Percentiles rank a stretch among this genome's conserved stretches.
These are phyloP conservation scores for Puccinia sorghi DNA, from an alignment of 1,284 basidiomycete genomes.

Conservation along the genomic window DNA sequence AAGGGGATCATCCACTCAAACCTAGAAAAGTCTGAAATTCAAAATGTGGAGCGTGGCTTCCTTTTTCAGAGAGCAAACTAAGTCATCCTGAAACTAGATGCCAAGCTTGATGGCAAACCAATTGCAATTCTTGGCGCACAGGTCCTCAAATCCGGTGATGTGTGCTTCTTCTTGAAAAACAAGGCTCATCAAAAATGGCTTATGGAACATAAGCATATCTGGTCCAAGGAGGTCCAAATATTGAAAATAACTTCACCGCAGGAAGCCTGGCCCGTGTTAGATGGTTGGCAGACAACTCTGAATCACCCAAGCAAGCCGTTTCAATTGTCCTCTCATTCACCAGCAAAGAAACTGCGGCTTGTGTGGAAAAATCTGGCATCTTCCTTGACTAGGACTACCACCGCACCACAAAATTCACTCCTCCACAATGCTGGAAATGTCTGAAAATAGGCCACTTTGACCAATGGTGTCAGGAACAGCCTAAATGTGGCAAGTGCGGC, in stretches of 20 bases:
- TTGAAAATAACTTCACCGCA: background rate
- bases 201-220: too few relatives aligned
- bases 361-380: background rate
- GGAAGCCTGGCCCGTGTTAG: background rate
- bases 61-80: background rate
- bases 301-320: background rate
- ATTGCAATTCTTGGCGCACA: background rate
- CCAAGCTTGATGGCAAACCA: background rate
- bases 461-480: background rate
- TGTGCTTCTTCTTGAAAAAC: slow-evolving; percentile 1
- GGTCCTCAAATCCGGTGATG: slow-evolving; percentile 7
- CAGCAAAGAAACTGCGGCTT: background rate
- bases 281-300: background rate
- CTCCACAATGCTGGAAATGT: background rate
- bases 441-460: slow-evolving; percentile 1
- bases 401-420: background rate
- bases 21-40: background rate
- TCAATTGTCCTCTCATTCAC: background rate
- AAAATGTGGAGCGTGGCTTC: background rate
- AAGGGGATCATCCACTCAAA: background rate
- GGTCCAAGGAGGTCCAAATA: background rate
- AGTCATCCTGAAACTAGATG: background rate
- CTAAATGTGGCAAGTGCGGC: background rate
- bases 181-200: background rate
- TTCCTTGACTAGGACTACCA: background rate